phyloP scores from a whole-genome alignment of 2,329 filamentous ascomycete genomes.

The Paecilomyces sp. region DNA sequence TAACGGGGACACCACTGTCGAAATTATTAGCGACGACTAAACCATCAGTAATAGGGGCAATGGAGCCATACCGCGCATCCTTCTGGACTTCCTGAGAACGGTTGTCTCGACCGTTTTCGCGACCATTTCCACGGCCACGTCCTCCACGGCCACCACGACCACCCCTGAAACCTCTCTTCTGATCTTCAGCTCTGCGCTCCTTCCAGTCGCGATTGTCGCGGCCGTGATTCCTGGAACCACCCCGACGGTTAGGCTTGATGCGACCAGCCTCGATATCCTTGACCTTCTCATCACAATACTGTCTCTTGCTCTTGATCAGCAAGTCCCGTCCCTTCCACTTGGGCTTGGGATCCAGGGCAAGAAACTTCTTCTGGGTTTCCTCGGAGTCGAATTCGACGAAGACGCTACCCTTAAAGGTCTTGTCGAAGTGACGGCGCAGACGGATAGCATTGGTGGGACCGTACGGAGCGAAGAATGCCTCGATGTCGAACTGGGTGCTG shows the following conservation, averaged over 20 bases:
- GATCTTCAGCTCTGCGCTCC: conserved; percentile 37
- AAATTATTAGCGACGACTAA: conserved; percentile 10
- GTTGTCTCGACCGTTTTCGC: conserved; percentile 14
- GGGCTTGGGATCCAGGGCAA: conserved; percentile 71
- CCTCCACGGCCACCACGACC: conserved; percentile 22
- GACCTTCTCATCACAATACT: conserved; percentile 74
- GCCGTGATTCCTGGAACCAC: conserved; percentile 38
- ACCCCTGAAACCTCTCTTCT: conserved; percentile 34
- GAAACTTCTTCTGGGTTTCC: conserved; percentile 71
- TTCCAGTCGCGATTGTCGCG: conserved; percentile 34
- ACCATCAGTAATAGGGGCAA: background rate
- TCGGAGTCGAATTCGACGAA: conserved; percentile 86
- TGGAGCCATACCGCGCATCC: conserved; percentile 32
- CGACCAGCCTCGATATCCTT: conserved; percentile 65
- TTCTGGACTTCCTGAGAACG: conserved; percentile 26
- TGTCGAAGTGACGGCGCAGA: conserved; percentile 67
- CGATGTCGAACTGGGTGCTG: conserved; percentile 85
- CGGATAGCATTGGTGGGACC: conserved; percentile 76
- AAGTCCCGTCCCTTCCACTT: conserved; percentile 76
- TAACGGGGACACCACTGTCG: conserved; percentile 36
- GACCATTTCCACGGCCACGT: conserved; percentile 7
- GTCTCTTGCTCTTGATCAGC: conserved; percentile 78
- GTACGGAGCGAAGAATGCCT: conserved; percentile 79
- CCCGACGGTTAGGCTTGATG: conserved; percentile 52
- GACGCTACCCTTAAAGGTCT: conserved; percentile 88